Base-by-base conservation (phyloP, 768 basidiomycete genomes). In the Pleurotus tuoliensis region DNA sequence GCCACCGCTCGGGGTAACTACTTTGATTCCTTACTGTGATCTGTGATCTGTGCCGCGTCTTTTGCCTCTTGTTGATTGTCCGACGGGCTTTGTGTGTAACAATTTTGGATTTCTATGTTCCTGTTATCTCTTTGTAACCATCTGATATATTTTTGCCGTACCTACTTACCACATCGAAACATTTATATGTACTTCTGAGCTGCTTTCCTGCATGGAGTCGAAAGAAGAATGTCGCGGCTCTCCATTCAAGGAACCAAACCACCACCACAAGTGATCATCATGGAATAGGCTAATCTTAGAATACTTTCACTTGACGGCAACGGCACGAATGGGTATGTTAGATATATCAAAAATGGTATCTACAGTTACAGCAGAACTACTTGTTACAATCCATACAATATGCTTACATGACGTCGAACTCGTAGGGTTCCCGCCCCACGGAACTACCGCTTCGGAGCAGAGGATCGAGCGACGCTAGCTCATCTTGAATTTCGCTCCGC, bases 381-480 rank as follows among this genome's bases (percentile, higher is more conserved):
- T 34, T 34, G 30, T 34, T 34, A 34, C 30, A 34, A 34, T 34
- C 30, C 24, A 4, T 4, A 5, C 24, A 34, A 3, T 34, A 34
- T 34, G 30, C 11, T 39, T 55, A 68, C 54, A 69, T 63, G 49
- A 67, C 69, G 53, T 73, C 69, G 50, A 70, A 71, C 46, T 72
- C 72, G 60, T 72, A 75, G 66, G 56, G 63, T 55, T 49, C 62
- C 24, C 64, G 58, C 9, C 63, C 64, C 13, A 74, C 73, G 18
- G 73, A 62, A 6, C 69, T 57, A 43, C 63, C 71, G 61, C 87
- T 89, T 43, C 86, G 76, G 53, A 93, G 74, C 34, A 92, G 66
- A 24, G 91, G 91, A 69, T 92, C 90, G 45, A 94, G 77, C 22
- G 89, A 88, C 15, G 87, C 84, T 38, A 94, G 74, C 69, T 94